A percentile compares a stretch with the other conserved stretches of the same genome.
These are phyloP conservation scores for Cryptosporidium sp. DNA, from an alignment of 169 alveolate genomes.

Conservation along the genomic window DNA sequence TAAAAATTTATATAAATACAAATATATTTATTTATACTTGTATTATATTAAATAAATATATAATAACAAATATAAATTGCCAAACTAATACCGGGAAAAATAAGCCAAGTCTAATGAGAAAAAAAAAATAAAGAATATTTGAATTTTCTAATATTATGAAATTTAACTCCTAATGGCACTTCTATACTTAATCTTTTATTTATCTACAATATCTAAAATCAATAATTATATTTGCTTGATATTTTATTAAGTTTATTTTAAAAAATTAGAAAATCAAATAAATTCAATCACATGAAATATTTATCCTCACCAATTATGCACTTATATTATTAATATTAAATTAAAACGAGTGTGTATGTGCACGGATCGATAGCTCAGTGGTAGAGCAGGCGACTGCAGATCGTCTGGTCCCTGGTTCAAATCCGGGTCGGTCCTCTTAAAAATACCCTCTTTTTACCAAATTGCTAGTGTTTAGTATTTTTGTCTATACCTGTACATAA, in stretches of 20 bases:
- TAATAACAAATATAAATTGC: background rate
- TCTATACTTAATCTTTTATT: background rate
- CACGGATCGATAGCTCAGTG: conserved; percentile 77
- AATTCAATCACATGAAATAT: no score
- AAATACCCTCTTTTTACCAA: background rate
- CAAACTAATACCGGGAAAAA: conserved; percentile 2
- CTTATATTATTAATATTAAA: background rate
- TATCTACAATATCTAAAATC: background rate
- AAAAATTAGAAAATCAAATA: no score
- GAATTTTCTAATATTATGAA: background rate
- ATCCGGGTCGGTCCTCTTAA: conserved; percentile 77
- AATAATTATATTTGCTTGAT: background rate
- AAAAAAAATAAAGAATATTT: background rate
- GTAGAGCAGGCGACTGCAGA: conserved; percentile 79
- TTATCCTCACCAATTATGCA: background rate
- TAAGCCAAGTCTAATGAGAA: background rate
- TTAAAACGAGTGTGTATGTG: background rate
- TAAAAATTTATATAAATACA: no score
- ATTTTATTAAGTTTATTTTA: no score
- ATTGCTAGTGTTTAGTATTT: background rate
- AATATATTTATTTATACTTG: no score
- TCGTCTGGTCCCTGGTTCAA: conserved; percentile 79
- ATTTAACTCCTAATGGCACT: background rate
- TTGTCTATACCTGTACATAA: background rate
- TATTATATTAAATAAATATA: background rate